Conservation (phyloP, 2,329 filamentous ascomycete genomes). For the Coniochaeta prunicola region DNA sequence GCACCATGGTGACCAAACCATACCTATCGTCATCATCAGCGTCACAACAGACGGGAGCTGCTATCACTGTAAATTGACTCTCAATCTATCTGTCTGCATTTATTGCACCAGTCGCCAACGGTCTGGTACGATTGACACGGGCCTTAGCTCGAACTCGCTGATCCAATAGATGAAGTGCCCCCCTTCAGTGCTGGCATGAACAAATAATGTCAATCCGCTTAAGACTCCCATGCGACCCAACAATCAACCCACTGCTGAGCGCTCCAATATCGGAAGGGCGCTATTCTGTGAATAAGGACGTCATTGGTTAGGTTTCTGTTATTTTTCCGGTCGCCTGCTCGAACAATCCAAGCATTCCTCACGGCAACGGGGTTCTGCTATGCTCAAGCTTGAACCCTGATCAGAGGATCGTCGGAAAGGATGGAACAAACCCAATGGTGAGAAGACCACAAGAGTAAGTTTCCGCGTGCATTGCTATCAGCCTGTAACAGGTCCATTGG, state of each 20-base stretch:
- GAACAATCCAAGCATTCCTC: constrained; percentile 1
- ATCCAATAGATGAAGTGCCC: neutral
- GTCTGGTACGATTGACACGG: neutral
- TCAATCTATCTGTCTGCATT: neutral
- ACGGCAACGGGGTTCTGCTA: neutral
- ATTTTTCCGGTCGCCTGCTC: neutral
- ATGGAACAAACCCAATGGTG: neutral
- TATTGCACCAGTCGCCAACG: neutral
- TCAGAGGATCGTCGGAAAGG: neutral
- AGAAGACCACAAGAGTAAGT: neutral
- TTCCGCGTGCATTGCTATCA: neutral
- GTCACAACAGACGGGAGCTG: neutral
- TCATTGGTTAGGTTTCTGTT: neutral
- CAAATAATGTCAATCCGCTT: neutral
- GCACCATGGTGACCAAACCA: neutral
- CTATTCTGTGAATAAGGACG: neutral
- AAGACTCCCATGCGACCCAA: neutral
- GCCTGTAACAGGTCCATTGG: neutral
- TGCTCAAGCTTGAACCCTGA: neutral
- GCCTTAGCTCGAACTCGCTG: neutral
- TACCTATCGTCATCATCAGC: neutral
- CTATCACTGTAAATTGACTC: neutral
- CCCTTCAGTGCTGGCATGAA: neutral
- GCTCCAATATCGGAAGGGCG: constrained; percentile 1
- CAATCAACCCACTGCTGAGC: neutral